Conservation (phyloP, 1,284 basidiomycete species). For the Wallemia ichthyophaga region DNA sequence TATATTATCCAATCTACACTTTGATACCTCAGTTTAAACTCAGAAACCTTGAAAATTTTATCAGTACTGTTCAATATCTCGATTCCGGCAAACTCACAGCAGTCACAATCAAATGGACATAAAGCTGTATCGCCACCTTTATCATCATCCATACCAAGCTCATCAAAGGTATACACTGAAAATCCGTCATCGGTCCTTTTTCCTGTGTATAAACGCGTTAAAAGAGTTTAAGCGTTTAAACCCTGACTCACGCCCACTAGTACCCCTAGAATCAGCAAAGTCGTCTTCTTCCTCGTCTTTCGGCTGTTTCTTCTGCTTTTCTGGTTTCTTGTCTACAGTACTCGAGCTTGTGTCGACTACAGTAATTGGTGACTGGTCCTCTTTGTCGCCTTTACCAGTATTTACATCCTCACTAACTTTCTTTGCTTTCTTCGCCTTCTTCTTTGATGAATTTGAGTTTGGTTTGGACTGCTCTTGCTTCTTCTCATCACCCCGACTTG, state of each 20-base stretch:
- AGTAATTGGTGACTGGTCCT: not conserved
- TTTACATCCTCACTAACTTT: not conserved
- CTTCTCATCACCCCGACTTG: not conserved
- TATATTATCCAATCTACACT: too few relatives aligned
- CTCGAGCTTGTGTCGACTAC: not conserved
- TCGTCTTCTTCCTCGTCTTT: not conserved
- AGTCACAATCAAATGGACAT: not conserved
- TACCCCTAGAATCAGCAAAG: conserved; percentile 1
- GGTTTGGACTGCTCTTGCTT: not conserved
- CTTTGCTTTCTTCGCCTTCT: not conserved
- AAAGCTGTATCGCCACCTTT: not conserved
- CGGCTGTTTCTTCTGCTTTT: not conserved
- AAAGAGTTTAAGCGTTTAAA: not conserved
- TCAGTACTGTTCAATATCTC: too few relatives aligned
- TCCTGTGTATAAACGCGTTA: not conserved
- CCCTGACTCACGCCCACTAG: not conserved
- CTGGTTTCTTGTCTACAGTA: not conserved
- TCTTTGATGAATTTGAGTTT: not conserved
- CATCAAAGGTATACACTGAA: not conserved
- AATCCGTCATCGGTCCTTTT: not conserved
- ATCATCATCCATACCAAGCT: not conserved
- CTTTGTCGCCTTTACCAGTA: not conserved
- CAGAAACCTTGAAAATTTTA: too few relatives aligned
- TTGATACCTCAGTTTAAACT: too few relatives aligned
- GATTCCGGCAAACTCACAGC: too few relatives aligned